A percentile compares a stretch with the other conserved stretches of the same genome.
phyloP scores from a whole-genome alignment of 345 rosid species.

The Sapria himalayana region DNA sequence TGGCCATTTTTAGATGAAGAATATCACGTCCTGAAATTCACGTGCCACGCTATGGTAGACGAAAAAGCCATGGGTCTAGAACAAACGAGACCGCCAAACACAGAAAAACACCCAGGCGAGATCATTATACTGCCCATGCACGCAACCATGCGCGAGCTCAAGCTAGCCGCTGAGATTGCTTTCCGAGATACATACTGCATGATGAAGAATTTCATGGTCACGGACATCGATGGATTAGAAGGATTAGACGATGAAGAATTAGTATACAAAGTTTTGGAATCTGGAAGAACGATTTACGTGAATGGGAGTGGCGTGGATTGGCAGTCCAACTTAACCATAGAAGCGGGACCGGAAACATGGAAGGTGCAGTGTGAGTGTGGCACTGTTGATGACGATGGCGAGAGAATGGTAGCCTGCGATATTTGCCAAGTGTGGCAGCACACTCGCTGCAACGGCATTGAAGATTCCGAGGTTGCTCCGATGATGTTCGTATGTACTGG shows the following conservation, averaged over 20 bases:
- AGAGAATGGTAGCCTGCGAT: slow-evolving; percentile 79
- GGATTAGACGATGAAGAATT: slow-evolving; percentile 24
- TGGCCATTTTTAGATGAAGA: slow-evolving; percentile 37
- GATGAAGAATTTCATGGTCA: slow-evolving; percentile 29
- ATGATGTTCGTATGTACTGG: slow-evolving; percentile 48
- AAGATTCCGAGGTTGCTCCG: slow-evolving; percentile 43
- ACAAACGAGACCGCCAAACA: slow-evolving; percentile 5
- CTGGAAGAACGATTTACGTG: slow-evolving; percentile 29
- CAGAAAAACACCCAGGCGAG: slow-evolving; percentile 37
- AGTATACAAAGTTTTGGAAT: slow-evolving; percentile 26
- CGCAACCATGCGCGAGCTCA: slow-evolving; percentile 49
- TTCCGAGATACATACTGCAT: slow-evolving; percentile 52
- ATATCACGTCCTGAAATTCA: slow-evolving; percentile 25
- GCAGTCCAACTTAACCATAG: slow-evolving; percentile 18
- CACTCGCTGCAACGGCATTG: slow-evolving; percentile 55
- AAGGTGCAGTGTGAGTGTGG: slow-evolving; percentile 56
- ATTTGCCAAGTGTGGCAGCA: slow-evolving; percentile 85
- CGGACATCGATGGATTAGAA: slow-evolving; percentile 25
- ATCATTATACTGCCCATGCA: slow-evolving; percentile 32
- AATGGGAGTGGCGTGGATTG: slow-evolving; percentile 31
- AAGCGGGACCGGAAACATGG: slow-evolving; percentile 70
- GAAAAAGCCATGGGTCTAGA: slow-evolving; percentile 12
- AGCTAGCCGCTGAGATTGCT: slow-evolving; percentile 31
- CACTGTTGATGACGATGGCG: slow-evolving; percentile 78
- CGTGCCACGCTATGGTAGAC: slow-evolving; percentile 30